phyloP scores from a whole-genome alignment of 169 alveolate genomes.

The Plasmodium ovale region DNA sequence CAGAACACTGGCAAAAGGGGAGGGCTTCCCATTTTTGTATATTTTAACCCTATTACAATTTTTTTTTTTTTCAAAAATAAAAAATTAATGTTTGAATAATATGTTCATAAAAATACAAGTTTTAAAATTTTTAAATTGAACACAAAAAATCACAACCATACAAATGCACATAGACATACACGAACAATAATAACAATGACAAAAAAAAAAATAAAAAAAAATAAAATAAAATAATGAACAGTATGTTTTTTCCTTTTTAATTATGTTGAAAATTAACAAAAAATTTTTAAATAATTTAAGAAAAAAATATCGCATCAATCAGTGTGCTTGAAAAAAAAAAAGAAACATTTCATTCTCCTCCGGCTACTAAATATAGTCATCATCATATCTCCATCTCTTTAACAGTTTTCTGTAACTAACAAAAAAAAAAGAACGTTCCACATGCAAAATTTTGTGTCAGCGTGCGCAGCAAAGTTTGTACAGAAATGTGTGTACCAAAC shows the following conservation, averaged over 20 bases:
- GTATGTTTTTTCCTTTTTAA: conserved; percentile 30
- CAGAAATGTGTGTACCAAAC: too few relatives aligned
- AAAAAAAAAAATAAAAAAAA: conserved; percentile 32
- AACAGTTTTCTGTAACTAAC: conserved; percentile 60
- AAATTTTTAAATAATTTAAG: conserved; percentile 35
- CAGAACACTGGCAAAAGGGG: not conserved
- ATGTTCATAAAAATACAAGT: conserved; percentile 40
- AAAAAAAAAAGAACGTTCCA: conserved; percentile 9
- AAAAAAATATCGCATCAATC: conserved; percentile 10
- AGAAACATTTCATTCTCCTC: not conserved
- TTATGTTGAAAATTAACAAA: conserved; percentile 46
- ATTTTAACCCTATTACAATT: conserved; percentile 22
- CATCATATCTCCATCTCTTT: conserved; percentile 77
- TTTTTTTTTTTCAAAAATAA: conserved; percentile 64
- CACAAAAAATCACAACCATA: not conserved
- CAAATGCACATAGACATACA: not conserved
- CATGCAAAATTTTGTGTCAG: too few relatives aligned
- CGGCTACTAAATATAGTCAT: conserved; percentile 39
- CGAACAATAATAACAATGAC: not conserved
- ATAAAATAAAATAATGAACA: conserved; percentile 5
- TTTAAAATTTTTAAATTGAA: conserved; percentile 46
- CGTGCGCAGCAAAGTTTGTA: too few relatives aligned
- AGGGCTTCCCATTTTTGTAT: conserved; percentile 34
- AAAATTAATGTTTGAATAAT: conserved; percentile 35
- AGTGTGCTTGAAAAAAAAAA: conserved; percentile 23